These are phyloP conservation scores for Escovopsis sp. DNA, from an alignment of 2,329 filamentous ascomycete species.

Conservation along the genomic window DNA sequence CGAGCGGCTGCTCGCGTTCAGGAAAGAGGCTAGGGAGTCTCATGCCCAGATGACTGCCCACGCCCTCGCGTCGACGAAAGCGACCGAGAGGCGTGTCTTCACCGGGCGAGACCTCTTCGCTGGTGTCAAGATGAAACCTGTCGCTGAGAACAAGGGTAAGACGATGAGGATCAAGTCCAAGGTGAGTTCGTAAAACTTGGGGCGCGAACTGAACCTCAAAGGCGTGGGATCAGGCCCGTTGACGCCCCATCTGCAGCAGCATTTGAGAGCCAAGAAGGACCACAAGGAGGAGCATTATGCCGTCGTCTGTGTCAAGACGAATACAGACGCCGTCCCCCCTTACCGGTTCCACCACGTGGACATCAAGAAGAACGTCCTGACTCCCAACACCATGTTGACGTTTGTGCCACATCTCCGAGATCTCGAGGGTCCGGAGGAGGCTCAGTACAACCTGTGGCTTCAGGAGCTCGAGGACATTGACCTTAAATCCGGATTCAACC, in stretches of 20 bases:
- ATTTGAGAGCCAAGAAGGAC: slow-evolving; percentile 28
- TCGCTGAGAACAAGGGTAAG: slow-evolving; percentile 20
- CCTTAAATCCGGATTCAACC: slow-evolving; percentile 40
- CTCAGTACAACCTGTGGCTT: slow-evolving; percentile 40
- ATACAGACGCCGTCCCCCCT: slow-evolving; percentile 37
- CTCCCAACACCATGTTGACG: slow-evolving; percentile 44
- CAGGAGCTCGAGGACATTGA: slow-evolving; percentile 44
- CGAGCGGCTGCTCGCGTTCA: slow-evolving; percentile 23
- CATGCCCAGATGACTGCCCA: slow-evolving; percentile 31
- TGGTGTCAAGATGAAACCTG: slow-evolving; percentile 22
- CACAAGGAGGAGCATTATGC: slow-evolving; percentile 26
- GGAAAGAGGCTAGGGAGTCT: slow-evolving; percentile 28
- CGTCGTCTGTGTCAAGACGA: slow-evolving; percentile 33
- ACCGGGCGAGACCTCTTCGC: slow-evolving; percentile 34
- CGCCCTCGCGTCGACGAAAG: slow-evolving; percentile 29
- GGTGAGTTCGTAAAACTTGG: slow-evolving; percentile 16
- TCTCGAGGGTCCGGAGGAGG: slow-evolving; percentile 40
- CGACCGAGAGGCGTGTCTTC: slow-evolving; percentile 23
- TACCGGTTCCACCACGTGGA: slow-evolving; percentile 47
- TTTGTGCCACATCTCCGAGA: slow-evolving; percentile 46
- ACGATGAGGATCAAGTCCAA: slow-evolving; percentile 38
- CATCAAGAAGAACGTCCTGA: slow-evolving; percentile 43
- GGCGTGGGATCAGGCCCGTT: slow-evolving; percentile 3
- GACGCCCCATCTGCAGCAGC: slow-evolving; percentile 23
- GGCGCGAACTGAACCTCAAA: neutral